Percentiles rank a stretch among this genome's conserved stretches.
Conservation (phyloP, 2,329 filamentous ascomycete genomes). For the Pyrenophora teres region DNA sequence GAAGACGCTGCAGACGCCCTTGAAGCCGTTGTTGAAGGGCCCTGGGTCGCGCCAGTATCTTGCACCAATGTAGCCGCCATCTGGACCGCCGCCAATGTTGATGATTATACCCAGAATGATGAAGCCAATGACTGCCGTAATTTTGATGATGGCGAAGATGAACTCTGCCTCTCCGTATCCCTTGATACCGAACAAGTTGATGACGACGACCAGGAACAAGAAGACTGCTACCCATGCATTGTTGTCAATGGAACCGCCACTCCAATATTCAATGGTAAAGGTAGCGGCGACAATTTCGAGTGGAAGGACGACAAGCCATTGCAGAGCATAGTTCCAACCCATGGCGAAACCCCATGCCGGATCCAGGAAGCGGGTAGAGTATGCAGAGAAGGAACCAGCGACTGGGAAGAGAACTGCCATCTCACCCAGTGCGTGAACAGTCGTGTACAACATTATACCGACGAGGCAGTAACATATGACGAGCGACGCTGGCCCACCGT, state of each 20-base stretch:
- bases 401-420: conserved; percentile 89
- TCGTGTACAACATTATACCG: conserved; percentile 87
- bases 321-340: conserved; percentile 91
- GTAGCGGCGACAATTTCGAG: conserved; percentile 87
- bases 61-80: conserved; percentile 76
- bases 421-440: conserved; percentile 88
- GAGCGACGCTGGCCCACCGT: conserved; percentile 46
- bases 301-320: conserved; percentile 84
- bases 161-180: conserved; percentile 92
- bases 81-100: conserved; percentile 71
- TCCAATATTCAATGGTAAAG: conserved; percentile 84
- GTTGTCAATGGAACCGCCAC: conserved; percentile 52
- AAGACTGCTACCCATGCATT: conserved; percentile 81
- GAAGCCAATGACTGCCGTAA: conserved; percentile 84
- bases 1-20: conserved; percentile 78
- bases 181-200: conserved; percentile 72
- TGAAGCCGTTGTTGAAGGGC: conserved; percentile 83
- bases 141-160: conserved; percentile 82
- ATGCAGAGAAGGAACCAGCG: conserved; percentile 88
- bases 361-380: conserved; percentile 89
- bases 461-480: conserved; percentile 61
- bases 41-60: conserved; percentile 78
- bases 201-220: conserved; percentile 72
- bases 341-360: conserved; percentile 95
- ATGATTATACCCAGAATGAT: conserved; percentile 86